phyloP scores from a whole-genome alignment of 345 rosid genomes.

The Eucalyptus albens region DNA sequence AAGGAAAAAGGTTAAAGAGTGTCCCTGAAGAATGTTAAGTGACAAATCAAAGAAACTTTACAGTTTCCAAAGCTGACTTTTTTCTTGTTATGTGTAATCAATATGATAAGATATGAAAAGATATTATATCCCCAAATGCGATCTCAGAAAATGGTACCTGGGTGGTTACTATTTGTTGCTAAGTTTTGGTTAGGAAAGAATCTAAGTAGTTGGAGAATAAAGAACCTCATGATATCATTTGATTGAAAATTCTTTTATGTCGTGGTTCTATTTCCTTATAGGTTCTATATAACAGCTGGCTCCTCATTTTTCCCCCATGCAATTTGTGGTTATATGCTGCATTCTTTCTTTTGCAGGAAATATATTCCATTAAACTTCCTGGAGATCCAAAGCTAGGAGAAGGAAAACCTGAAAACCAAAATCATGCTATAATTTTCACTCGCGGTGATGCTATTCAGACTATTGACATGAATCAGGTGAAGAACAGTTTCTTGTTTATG shows the following conservation, averaged over 20 bases:
- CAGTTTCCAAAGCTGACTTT: not conserved
- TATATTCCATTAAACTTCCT: conserved; percentile 90
- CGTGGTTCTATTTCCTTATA: not conserved
- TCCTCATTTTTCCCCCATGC: not conserved
- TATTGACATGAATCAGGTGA: conserved; percentile 98
- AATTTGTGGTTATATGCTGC: not conserved
- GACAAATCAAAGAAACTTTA: not conserved
- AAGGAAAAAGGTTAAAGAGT: not conserved
- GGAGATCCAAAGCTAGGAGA: conserved; percentile 98
- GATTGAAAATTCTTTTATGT: not conserved
- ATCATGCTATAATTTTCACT: conserved; percentile 89
- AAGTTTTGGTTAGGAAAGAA: not conserved
- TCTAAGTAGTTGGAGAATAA: not conserved
- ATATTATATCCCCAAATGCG: not conserved
- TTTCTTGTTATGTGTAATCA: not conserved
- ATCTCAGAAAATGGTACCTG: not conserved
- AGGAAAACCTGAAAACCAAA: conserved; percentile 99
- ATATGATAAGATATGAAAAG: not conserved
- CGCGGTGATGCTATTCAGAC: conserved; percentile 99
- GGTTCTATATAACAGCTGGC: not conserved
- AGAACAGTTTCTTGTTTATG: not conserved
- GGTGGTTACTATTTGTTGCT: not conserved
- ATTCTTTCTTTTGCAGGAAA: conserved; percentile 35
- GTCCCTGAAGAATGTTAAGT: not conserved
- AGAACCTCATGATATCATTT: not conserved